Base-by-base conservation (phyloP, 1,284 basidiomycete genomes). In the Sanghuangporus baumii region DNA sequence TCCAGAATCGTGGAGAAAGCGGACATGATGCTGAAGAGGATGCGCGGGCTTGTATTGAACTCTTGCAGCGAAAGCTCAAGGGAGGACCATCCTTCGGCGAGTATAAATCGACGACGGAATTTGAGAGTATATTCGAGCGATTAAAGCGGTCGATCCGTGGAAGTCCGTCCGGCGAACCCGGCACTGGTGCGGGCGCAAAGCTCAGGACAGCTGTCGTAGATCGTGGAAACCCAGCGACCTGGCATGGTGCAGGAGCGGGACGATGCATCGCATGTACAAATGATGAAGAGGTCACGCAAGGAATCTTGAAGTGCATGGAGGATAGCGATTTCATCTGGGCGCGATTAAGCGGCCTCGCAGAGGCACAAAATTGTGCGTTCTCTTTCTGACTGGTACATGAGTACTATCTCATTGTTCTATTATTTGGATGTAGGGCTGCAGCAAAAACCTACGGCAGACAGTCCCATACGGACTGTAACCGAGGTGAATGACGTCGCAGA, bases 21-120 rank as follows among this genome's bases (percentile, higher is more conserved):
- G 95, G 95, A 0, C 94, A 97, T 72, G 91, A 96, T 69, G 92
- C 93, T 1, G 89, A 93, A 69, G 94, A 97, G 72, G 95, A 97
- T 68, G 94, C 95, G 0, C 79, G 86, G 11, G 90, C 94, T 0
- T 95, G 93, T 69, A 68, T 93, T 14, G 93, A 96, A 63, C 76
- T 97, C 23, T 72, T 97, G 20, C 81, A 82, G 70, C 86, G 89
- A 72, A 97, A 97, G 74, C 71, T 96, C 18, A 80, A 84, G 51
- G 80, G 88, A 66, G 93, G 88, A 0, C 86, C 87, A 0, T 86
- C 87, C 0, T 98, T 91, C 71, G 94, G 94, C 6, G 90, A 94
- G 74, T 93, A 89, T 73, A 88, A 87, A 69, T 68, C 69, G n/a
- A 47, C 47, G 23, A 83, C 83, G 5, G 93, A 95, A 70, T 82